A percentile compares a stretch with the other conserved stretches of the same genome.
phyloP scores from a whole-genome alignment of 129 eudicot genomes.

The Chrysanthemum makinoi region DNA sequence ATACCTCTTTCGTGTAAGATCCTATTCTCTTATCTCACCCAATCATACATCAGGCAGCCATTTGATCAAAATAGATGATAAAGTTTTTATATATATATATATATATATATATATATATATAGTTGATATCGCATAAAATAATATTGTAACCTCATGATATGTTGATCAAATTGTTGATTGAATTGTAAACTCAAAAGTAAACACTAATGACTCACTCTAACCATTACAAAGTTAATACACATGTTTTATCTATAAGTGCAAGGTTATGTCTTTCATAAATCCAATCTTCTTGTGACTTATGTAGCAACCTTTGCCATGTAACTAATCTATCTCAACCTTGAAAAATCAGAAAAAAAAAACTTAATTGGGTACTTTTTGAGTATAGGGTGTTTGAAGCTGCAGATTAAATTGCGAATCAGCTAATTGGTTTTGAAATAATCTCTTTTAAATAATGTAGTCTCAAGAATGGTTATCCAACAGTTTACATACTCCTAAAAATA shows the following conservation, averaged over 20 bases:
- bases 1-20: constrained; percentile 38
- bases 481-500: too few relatives aligned
- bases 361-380: background rate
- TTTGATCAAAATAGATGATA: background rate
- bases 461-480: too few relatives aligned
- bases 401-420: too few relatives aligned
- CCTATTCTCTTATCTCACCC: constrained; percentile 5
- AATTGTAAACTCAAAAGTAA: too few relatives aligned
- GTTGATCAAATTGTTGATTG: too few relatives aligned
- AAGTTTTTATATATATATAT: too few relatives aligned
- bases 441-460: too few relatives aligned
- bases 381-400: background rate
- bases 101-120: too few relatives aligned
- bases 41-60: background rate
- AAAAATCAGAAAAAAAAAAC: background rate
- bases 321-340: background rate
- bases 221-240: too few relatives aligned
- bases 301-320: background rate
- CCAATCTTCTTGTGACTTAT: background rate
- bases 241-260: background rate
- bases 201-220: too few relatives aligned
- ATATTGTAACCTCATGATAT: too few relatives aligned
- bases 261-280: background rate
- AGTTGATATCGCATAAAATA: too few relatives aligned
- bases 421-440: constrained; percentile 9